Evolutionary conservation across 306 rosid genomes (phyloP), one percentile per base, ranked within the genome.

Genomic region (Gynostemma pentaphyllum): DNA sequence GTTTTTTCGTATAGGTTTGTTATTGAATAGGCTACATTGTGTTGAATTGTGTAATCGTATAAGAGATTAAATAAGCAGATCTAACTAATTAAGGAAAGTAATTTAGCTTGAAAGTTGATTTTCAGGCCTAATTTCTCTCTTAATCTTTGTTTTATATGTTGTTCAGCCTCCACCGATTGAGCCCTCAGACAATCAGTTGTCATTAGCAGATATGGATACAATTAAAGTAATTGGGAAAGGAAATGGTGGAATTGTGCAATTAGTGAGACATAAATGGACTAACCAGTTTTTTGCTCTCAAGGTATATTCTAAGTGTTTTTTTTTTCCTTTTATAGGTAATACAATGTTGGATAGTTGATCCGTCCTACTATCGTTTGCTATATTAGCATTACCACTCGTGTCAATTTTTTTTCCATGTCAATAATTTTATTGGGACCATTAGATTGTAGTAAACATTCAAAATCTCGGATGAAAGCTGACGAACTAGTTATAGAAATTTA

Each of bases 251-350:
- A 73, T 79, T 26, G 98, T 92, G 66, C 96, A 88, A 68, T 67
- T 92, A 89, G 98, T 92, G 65, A 91, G 82, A 44, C 98, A 92
- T 81, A 92, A 88, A 82, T 86, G 89, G 89, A 92, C 98, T 50
- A 81, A 62, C 74, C 98, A 88, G 80, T 91, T 88, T 82, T 91
- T 91, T 68, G 98, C 98, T 30, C 75, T 91, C 40, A 91, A 91
- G 98, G 98, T 91, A 80, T 42, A 55, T 53, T 9, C 30, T n/a
- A 55, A 60, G 32, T 70, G 55, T 48, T 21, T 49, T 21, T 42
- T 49, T 65, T 24, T 21, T 29, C 70, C 4, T 49, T 49, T 47
- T 21, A 34, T 49, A 16, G 37, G 37, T 18, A 23, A 75, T 78
- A 86, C 80, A 86, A 26, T 39, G 49, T 61, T 61, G 76, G 80